phyloP scores from a whole-genome alignment of 1,139 yeast genomes.

The Pichia norvegensis region DNA sequence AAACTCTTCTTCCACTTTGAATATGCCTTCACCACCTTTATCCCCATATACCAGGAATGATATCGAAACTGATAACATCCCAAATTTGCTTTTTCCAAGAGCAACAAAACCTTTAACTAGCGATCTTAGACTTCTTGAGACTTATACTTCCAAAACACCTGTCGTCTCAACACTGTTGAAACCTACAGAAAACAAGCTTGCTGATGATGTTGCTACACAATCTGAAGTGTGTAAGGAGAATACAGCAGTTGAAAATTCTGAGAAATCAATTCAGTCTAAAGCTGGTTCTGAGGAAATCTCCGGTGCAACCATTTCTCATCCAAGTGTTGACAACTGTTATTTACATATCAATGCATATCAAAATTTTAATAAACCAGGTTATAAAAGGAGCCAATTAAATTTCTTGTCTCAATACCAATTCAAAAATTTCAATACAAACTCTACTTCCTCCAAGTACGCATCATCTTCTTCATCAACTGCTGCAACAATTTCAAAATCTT shows the following conservation, averaged over 20 bases:
- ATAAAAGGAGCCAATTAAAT: slow-evolving; percentile 40
- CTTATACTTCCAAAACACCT: background rate
- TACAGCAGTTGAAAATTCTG: background rate
- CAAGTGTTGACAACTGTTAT: slow-evolving; percentile 27
- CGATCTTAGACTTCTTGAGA: slow-evolving; percentile 14
- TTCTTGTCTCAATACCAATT: slow-evolving; percentile 44
- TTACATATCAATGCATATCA: slow-evolving; percentile 48
- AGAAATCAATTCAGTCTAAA: background rate
- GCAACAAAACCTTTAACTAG: slow-evolving; percentile 17
- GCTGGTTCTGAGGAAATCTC: background rate
- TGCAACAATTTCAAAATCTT: slow-evolving; percentile 10
- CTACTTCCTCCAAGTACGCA: slow-evolving; percentile 17
- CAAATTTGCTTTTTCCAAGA: slow-evolving; percentile 23
- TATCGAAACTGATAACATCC: slow-evolving; percentile 23
- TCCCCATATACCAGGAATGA: slow-evolving; percentile 45
- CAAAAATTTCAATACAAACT: slow-evolving; percentile 14
- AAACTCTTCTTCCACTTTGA: slow-evolving; percentile 3
- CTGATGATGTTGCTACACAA: background rate
- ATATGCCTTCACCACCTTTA: slow-evolving; percentile 58
- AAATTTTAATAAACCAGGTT: slow-evolving; percentile 33
- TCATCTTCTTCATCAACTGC: slow-evolving; percentile 14
- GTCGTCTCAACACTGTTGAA: background rate
- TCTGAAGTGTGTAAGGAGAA: background rate
- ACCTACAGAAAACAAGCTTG: background rate
- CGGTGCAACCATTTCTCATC: background rate